Evolutionary conservation across 129 eudicot genomes (phyloP).

Genomic region (Erigeron canadensis): DNA sequence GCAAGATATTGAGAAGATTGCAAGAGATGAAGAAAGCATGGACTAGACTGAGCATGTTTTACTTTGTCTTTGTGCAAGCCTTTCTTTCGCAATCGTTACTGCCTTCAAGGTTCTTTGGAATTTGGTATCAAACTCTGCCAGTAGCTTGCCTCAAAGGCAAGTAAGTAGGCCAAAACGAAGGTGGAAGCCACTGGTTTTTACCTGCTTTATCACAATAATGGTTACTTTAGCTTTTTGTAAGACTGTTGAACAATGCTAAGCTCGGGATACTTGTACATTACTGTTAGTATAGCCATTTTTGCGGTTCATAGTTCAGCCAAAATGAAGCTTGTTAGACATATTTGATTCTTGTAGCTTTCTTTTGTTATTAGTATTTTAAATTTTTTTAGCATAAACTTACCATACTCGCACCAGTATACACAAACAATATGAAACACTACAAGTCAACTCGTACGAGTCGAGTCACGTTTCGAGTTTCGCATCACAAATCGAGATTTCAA

Average conservation of each 20-base stretch:
- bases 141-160: constrained; percentile 6
- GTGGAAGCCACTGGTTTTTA: constrained; percentile 23
- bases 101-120: constrained; percentile 27
- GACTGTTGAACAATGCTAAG: neutral
- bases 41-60: constrained; percentile 60
- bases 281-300: constrained; percentile 22
- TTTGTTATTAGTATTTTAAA: neutral
- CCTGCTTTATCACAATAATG: constrained; percentile 10
- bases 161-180: constrained; percentile 1
- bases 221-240: constrained; percentile 27
- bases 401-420: neutral
- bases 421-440: neutral
- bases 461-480: no score
- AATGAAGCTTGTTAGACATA: constrained; percentile 2
- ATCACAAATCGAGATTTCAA: no score
- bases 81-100: constrained; percentile 22
- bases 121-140: neutral
- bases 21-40: constrained; percentile 55
- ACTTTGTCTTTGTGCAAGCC: constrained; percentile 23
- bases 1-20: constrained; percentile 63
- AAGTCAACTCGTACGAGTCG: no score
- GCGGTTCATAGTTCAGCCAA: constrained; percentile 8
- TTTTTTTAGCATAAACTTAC: neutral
- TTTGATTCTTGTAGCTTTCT: neutral
- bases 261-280: constrained; percentile 15